Conservation (phyloP, 2,329 filamentous ascomycete species). For the Huntiella decipiens region DNA sequence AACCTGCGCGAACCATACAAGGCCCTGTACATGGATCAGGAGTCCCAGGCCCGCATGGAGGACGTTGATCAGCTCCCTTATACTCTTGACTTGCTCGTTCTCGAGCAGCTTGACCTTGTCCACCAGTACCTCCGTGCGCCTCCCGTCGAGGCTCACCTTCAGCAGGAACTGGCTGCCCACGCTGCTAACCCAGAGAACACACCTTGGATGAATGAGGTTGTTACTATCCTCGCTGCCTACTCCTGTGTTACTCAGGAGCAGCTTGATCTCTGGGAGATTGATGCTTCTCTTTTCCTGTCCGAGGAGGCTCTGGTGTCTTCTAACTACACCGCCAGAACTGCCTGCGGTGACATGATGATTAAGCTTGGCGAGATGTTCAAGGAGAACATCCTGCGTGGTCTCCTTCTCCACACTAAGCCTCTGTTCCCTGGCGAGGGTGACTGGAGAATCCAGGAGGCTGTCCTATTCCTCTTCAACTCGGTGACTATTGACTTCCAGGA, state of each 20-base stretch:
- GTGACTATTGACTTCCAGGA: conserved; percentile 20
- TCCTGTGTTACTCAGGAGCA: conserved; percentile 84
- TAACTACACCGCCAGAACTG: conserved; percentile 88
- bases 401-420: conserved; percentile 56
- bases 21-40: conserved; percentile 67
- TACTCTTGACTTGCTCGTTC: conserved; percentile 77
- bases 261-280: conserved; percentile 88
- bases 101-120: conserved; percentile 90
- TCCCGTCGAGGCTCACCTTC: conserved; percentile 76
- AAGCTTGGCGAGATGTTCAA: conserved; percentile 85
- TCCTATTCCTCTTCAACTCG: conserved; percentile 71
- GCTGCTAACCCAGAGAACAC: conserved; percentile 37
- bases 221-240: conserved; percentile 70
- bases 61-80: conserved; percentile 85
- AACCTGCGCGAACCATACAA: conserved; percentile 55
- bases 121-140: conserved; percentile 78
- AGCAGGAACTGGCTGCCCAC: conserved; percentile 50
- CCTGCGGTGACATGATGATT: conserved; percentile 78
- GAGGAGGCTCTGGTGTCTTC: conserved; percentile 89
- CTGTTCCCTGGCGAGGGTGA: conserved; percentile 43
- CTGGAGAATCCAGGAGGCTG: conserved; percentile 55
- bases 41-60: conserved; percentile 72
- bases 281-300: conserved; percentile 84
- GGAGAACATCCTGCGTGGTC: conserved; percentile 53
- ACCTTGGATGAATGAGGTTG: conserved; percentile 71